Evolutionary conservation across 1,139 yeast species (phyloP).

Genomic region (Lodderomyces oxycetoniae): DNA sequence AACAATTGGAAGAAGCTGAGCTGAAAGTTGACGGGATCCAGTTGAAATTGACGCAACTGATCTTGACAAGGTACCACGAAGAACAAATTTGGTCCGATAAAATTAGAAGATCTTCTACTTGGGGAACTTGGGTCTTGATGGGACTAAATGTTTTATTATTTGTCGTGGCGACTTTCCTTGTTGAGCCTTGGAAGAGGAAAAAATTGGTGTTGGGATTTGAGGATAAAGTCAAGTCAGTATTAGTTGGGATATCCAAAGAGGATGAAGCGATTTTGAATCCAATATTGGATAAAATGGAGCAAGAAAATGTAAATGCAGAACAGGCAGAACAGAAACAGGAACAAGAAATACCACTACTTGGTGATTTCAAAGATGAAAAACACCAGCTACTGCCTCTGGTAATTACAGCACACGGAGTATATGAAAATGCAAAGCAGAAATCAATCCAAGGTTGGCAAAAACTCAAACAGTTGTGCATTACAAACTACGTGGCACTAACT

Average conservation of each 20-base stretch:
- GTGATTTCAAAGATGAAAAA: no score
- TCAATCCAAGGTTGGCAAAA: slow-evolving; percentile 15
- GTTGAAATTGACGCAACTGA: slow-evolving; percentile 65
- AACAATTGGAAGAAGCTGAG: slow-evolving; percentile 54
- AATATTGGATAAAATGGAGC: slow-evolving; percentile 12
- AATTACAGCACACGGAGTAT: not conserved
- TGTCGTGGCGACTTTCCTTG: slow-evolving; percentile 72
- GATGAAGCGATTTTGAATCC: slow-evolving; percentile 12
- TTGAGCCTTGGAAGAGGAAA: slow-evolving; percentile 93
- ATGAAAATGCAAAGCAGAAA: not conserved
- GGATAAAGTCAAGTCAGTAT: slow-evolving; percentile 59
- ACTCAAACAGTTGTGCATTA: slow-evolving; percentile 13
- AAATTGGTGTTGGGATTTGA: slow-evolving; percentile 81
- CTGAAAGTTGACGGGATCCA: slow-evolving; percentile 64
- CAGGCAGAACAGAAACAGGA: slow-evolving; percentile 1
- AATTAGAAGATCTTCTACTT: slow-evolving; percentile 87
- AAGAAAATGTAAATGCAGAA: slow-evolving; percentile 8
- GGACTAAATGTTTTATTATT: slow-evolving; percentile 78
- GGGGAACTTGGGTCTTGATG: slow-evolving; percentile 94
- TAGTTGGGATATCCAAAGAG: slow-evolving; percentile 29
- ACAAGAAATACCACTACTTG: no score
- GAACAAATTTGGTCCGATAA: slow-evolving; percentile 99
- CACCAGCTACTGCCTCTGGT: no score
- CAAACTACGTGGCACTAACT: slow-evolving; percentile 18
- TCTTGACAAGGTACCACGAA: slow-evolving; percentile 86